Conservation (phyloP, 257 asterid genomes). For the Penstemon newberryi region DNA sequence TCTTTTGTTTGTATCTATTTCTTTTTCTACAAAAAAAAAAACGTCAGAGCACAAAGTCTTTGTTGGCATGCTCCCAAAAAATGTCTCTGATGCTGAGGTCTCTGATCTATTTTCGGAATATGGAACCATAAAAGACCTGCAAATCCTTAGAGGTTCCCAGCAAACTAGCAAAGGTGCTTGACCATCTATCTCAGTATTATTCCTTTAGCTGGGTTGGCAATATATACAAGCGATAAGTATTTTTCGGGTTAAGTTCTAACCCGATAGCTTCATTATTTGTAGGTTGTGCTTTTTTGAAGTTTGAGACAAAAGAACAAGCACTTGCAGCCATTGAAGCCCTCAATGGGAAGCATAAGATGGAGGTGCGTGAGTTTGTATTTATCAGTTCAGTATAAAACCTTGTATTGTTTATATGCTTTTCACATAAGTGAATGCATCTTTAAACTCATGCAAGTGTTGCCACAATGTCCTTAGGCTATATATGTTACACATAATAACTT, state of each 20-base stretch:
- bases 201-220: not conserved
- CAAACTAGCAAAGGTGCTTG: constrained; percentile 88
- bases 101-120: constrained; percentile 78
- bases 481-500: not conserved
- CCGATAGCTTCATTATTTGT: constrained; percentile 23
- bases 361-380: constrained; percentile 49
- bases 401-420: constrained; percentile 8
- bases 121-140: constrained; percentile 82
- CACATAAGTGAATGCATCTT: not conserved
- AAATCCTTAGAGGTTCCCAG: constrained; percentile 87
- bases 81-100: constrained; percentile 79
- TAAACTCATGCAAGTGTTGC: not conserved
- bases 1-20: constrained; percentile 21
- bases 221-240: constrained; percentile 1
- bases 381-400: not conserved
- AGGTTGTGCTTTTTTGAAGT: constrained; percentile 96
- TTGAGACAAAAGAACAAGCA: constrained; percentile 89
- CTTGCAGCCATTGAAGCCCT: constrained; percentile 87
- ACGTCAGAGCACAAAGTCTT: constrained; percentile 63
- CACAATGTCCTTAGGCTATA: not conserved
- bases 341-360: constrained; percentile 92
- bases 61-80: constrained; percentile 97
- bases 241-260: constrained; percentile 23
- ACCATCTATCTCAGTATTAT: constrained; percentile 9
- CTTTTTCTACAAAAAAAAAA: constrained; percentile 6